Evolutionary conservation across 129 eudicot species (phyloP).

Genomic region (Smallanthus sonchifolius): DNA sequence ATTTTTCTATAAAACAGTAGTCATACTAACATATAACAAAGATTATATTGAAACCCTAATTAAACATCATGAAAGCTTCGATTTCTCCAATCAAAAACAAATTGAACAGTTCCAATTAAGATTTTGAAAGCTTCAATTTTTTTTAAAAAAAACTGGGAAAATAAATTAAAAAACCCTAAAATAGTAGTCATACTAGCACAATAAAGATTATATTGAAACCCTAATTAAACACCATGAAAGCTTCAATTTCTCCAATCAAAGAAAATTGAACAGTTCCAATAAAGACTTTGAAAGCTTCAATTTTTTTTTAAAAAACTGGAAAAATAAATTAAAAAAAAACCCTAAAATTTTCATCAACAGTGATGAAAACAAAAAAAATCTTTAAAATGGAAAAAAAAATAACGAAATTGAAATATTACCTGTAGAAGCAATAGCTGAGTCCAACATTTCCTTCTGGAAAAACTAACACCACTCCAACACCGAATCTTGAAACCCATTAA

Average conservation of each 20-base stretch:
- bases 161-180: too few relatives aligned
- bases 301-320: neutral
- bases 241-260: neutral
- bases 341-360: constrained; percentile 11
- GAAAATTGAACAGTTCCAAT: neutral
- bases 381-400: neutral
- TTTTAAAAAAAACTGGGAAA: too few relatives aligned
- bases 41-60: neutral
- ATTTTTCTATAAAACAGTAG: neutral
- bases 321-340: neutral
- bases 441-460: constrained; percentile 33
- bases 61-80: neutral
- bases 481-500: constrained; percentile 78
- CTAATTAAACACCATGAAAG: neutral
- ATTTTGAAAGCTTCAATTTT: neutral
- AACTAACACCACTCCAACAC: constrained; percentile 27
- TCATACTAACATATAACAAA: neutral
- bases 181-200: neutral
- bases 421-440: constrained; percentile 43
- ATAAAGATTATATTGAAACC: neutral
- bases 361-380: constrained; percentile 5
- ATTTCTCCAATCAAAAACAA: neutral
- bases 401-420: constrained; percentile 31
- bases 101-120: neutral
- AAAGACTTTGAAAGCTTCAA: neutral